A percentile compares a stretch with the other conserved stretches of the same genome.
Evolutionary conservation across 768 basidiomycete species (phyloP).

Genomic region (Pisolithus microcarpus): DNA sequence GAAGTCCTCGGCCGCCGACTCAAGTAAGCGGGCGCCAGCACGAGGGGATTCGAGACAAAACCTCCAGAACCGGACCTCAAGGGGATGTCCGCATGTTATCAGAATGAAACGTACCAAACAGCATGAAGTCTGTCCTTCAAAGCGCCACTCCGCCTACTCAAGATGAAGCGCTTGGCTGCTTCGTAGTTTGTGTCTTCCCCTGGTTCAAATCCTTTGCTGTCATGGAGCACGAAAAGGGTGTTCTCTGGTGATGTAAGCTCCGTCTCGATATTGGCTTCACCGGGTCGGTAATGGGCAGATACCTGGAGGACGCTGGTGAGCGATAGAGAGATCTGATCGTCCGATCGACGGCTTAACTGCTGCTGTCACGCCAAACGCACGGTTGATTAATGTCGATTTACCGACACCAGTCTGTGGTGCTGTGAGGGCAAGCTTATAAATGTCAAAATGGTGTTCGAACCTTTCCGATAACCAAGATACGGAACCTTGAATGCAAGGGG

Average conservation of each 20-base stretch:
- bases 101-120: conserved; percentile 4
- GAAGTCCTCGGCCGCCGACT: neutral
- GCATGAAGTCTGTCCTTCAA: conserved; percentile 9
- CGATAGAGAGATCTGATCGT: neutral
- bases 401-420: conserved; percentile 2
- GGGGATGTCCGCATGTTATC: neutral
- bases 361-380: neutral
- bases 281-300: neutral
- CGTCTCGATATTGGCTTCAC: conserved; percentile 6
- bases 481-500: neutral
- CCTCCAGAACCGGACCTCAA: neutral
- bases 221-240: conserved; percentile 7
- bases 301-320: neutral
- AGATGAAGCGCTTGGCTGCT: conserved; percentile 5
- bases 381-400: conserved; percentile 1
- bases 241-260: conserved; percentile 6
- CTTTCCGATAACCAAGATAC: conserved; percentile 2
- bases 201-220: conserved; percentile 11
- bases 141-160: neutral
- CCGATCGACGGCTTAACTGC: neutral
- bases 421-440: neutral
- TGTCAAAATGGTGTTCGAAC: neutral
- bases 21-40: neutral
- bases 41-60: conserved; percentile 1
- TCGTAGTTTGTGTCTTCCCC: conserved; percentile 2